Evolutionary conservation across 495 filamentous ascomycete species (phyloP).

Genomic region (Aspergillus sparsus): DNA sequence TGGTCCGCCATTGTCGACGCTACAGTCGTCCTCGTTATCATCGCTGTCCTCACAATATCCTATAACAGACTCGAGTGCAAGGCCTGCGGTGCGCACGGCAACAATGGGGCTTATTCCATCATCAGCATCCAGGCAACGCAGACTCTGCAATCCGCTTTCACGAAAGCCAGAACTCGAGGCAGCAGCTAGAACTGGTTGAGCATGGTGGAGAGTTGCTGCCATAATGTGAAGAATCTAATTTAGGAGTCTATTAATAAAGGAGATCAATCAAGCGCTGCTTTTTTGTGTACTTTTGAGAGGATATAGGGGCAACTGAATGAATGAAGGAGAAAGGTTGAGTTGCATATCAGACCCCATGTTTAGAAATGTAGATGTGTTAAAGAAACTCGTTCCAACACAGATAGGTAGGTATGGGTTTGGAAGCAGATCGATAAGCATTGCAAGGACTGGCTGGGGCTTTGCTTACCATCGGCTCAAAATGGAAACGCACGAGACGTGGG

Average conservation of each 20-base stretch:
- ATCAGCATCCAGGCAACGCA: constrained; percentile 40
- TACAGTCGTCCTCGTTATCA: constrained; percentile 35
- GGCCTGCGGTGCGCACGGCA: constrained; percentile 75
- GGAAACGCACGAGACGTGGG: constrained; percentile 75
- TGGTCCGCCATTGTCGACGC: constrained; percentile 29
- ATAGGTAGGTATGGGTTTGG: background rate
- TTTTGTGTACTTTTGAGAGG: too few species aligned
- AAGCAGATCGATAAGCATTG: background rate
- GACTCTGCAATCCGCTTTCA: constrained; percentile 71
- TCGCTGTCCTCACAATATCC: constrained; percentile 52
- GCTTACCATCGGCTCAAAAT: constrained; percentile 91
- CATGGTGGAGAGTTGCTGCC: constrained; percentile 67
- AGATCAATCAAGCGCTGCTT: too few species aligned
- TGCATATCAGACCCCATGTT: too few species aligned
- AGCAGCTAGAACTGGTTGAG: constrained; percentile 68
- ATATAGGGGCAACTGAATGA: too few species aligned
- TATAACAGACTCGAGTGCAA: constrained; percentile 76
- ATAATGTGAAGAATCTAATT: constrained; percentile 83
- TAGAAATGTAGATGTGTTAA: too few species aligned
- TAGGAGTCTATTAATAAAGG: constrained; percentile 5
- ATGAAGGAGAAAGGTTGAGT: too few species aligned
- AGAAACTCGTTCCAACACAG: too few species aligned
- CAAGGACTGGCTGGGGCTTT: constrained; percentile 2
- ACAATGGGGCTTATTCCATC: constrained; percentile 65
- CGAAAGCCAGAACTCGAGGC: constrained; percentile 82